Evolutionary conservation across 1,284 basidiomycete species (phyloP), one percentile per base, ranked within the genome.

Genomic region (Tetrapyrgos nigripes): DNA sequence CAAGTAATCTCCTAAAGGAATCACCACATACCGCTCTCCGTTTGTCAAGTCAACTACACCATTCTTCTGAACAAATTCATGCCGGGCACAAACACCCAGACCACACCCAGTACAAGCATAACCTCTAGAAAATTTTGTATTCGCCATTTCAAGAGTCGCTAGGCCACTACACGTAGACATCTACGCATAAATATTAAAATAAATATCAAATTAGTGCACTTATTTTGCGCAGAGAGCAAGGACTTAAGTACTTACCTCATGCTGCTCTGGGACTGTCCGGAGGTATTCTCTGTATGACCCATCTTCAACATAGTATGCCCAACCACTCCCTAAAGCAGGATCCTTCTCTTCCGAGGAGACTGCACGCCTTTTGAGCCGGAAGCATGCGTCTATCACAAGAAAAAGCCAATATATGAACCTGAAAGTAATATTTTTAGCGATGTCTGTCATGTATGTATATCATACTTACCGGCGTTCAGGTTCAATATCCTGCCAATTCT

Each of bases 401-500:
- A 8, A 28, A 26, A 53, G 21, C 43, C 43, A 43, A 27, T 23
- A 43, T 11, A 40, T 27, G 17, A 53, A 48, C 21, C 53, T 55
- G 19, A 35, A n/a, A 21, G 21, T 10, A 55, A 29, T 4, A 23
- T 47, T 23, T 9, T 46, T 10, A 28, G 14, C 28, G 9, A 46
- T n/a, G 31, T 33, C 31, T 23, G 13, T 14, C 24, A 46, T 24
- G 6, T 28, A 14, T 0, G 46, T 46, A 61, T 60, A 21, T 64
- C 64, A 19, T 33, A 9, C 31, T 48, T 21, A n/a, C n/a, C n/a
- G n/a, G n/a, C n/a, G n/a, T n/a, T 56, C 66, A 0, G 66, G 66
- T 0, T 68, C 63, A 0, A n/a, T n/a, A n/a, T n/a, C n/a, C n/a
- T n/a, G n/a, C n/a, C n/a, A n/a, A n/a, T n/a, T n/a, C n/a, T n/a